phyloP scores from a whole-genome alignment of 768 basidiomycete species.

The Termitomyces sp. region DNA sequence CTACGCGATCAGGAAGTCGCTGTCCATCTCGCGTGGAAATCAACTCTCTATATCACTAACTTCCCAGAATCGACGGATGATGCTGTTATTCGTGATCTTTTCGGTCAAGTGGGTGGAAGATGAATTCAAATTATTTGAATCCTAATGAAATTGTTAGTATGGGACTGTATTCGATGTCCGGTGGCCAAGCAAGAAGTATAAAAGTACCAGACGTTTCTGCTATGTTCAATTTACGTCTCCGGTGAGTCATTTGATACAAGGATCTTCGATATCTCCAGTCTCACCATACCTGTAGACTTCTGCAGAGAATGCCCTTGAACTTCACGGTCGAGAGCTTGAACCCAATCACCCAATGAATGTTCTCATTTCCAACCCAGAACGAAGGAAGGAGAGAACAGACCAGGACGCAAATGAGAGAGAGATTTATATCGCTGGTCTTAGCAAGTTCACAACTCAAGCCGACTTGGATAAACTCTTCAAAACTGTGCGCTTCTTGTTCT shows the following conservation, averaged over 20 bases:
- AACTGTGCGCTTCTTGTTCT: constrained; percentile 44
- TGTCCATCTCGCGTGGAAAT: constrained; percentile 90
- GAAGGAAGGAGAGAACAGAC: constrained; percentile 88
- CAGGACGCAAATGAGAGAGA: constrained; percentile 81
- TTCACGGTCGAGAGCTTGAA: constrained; percentile 76
- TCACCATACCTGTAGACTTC: constrained; percentile 36
- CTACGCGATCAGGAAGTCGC: constrained; percentile 71
- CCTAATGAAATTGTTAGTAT: constrained; percentile 48
- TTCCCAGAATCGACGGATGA: constrained; percentile 89
- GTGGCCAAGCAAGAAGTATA: constrained; percentile 98
- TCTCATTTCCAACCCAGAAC: constrained; percentile 84
- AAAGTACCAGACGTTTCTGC: constrained; percentile 85
- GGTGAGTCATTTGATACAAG: constrained; percentile 42
- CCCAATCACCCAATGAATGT: constrained; percentile 69
- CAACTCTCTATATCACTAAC: constrained; percentile 94
- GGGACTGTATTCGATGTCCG: constrained; percentile 91
- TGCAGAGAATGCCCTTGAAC: constrained; percentile 74
- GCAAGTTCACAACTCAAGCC: constrained; percentile 67
- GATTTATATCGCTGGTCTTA: constrained; percentile 85
- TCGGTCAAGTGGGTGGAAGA: constrained; percentile 60
- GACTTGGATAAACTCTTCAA: constrained; percentile 81
- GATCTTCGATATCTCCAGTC: background rate
- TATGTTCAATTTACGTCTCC: constrained; percentile 90
- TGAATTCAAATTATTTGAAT: background rate
- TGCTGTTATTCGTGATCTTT: constrained; percentile 65